Percentiles rank a stretch among this genome's conserved stretches.
phyloP scores from a whole-genome alignment of 352 stramenopile species.

The Globisporangium apiculatum region DNA sequence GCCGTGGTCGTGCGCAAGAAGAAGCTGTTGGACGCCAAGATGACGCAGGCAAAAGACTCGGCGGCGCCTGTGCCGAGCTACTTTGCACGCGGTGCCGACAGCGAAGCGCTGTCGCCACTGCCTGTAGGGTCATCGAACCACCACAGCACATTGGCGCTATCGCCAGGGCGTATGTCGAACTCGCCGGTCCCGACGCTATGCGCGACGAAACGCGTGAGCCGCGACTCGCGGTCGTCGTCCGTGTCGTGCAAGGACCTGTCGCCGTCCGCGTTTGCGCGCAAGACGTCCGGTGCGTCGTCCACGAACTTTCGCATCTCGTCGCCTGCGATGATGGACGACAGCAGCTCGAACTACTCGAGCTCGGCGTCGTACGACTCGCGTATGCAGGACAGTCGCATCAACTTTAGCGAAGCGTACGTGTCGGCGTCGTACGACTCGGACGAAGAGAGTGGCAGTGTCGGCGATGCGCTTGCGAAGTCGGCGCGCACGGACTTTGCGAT shows the following conservation, averaged over 20 bases:
- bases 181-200: conserved; percentile 44
- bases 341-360: conserved; percentile 20
- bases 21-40: conserved; percentile 28
- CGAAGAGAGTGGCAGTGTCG: conserved; percentile 7
- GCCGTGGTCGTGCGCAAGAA: conserved; percentile 52
- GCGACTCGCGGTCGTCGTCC: conserved; percentile 45
- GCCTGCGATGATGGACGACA: conserved; percentile 31
- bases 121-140: not conserved
- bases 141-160: conserved; percentile 5
- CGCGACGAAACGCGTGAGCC: conserved; percentile 18
- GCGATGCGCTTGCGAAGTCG: conserved; percentile 24
- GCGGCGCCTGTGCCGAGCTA: conserved; percentile 27
- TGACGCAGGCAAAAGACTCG: conserved; percentile 32
- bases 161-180: conserved; percentile 18
- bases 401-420: conserved; percentile 61
- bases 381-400: conserved; percentile 47
- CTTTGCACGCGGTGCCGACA: conserved; percentile 26
- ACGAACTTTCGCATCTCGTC: conserved; percentile 31
- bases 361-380: conserved; percentile 25
- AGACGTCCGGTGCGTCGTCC: conserved; percentile 14
- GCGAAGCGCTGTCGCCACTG: conserved; percentile 28
- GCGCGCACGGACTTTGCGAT: conserved; percentile 42
- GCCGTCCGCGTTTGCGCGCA: conserved; percentile 14
- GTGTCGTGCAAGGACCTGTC: conserved; percentile 28
- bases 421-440: conserved; percentile 31